Evolutionary conservation across 441 rosid genomes (phyloP), one percentile per base, ranked within the genome.

Genomic region (Brassica hybrid): DNA sequence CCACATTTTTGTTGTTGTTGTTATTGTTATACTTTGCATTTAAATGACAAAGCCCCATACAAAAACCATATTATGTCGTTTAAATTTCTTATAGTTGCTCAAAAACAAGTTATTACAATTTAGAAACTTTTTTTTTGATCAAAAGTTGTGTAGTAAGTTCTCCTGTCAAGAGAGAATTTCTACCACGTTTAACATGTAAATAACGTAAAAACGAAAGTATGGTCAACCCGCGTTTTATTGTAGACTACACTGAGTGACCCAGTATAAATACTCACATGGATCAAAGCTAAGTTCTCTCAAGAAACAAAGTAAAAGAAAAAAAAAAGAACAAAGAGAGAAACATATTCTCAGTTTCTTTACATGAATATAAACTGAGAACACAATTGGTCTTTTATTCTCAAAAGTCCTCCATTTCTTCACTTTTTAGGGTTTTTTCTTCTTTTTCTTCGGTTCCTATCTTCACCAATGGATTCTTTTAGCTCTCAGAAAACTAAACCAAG

Each of bases 211-310:
- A 25, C 18, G 25, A 41, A 63, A 48, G 14, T 18, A 17, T 12
- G 14, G 18, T 27, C 1, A 54, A 36, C 11, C 18, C 38, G 25
- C 16, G 38, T 54, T 54, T 27, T 9, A 11, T 52, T 73, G 41
- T 16, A 61, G 34, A 21, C 21, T 25, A 66, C 73, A 68, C 73
- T 61, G 13, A 48, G 7, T 27, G 34, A 38, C 48, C 56, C 7
- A 14, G 1, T 76, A 76, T 76, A 76, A 36, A 76, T 63, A 70
- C 66, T 56, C 65, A 12, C 66, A 41, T 8, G 6, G 9, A 62
- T 9, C 57, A 76, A 76, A 70, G 34, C 80, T 76, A 76, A 23
- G 1, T 56, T 54, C 60, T 64, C 65, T 69, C 64, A 76, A 76
- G 74, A 34, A 76, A 54, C 71, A 70, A 76, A 69, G 75, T 48